phyloP scores from a whole-genome alignment of 208 protist species.

The Plasmodiophora brassicae region DNA sequence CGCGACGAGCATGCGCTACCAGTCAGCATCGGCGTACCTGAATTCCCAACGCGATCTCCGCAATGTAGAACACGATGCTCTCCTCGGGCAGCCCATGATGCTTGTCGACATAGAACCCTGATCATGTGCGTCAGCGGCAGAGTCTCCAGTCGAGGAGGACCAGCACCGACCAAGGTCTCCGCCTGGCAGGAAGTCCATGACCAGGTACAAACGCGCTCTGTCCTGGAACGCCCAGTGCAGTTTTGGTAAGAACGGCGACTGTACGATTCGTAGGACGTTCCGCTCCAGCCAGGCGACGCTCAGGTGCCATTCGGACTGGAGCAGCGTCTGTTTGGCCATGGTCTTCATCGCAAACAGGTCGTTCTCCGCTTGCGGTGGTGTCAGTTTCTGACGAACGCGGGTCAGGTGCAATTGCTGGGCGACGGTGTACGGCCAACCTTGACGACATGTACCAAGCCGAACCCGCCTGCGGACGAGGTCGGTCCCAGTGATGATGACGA shows the following conservation, averaged over 20 bases:
- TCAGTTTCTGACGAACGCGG: not conserved
- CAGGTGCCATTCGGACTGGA: not conserved
- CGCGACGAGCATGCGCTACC: no score
- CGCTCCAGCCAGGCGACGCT: not conserved
- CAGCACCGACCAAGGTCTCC: not conserved
- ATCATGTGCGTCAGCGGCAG: no score
- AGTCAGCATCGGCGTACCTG: no score
- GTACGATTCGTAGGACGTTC: not conserved
- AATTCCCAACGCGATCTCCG: not conserved
- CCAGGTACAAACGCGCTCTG: not conserved
- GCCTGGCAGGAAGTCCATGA: conserved; percentile 21
- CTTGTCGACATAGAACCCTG: no score
- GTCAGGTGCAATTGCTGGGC: not conserved
- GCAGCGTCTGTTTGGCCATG: not conserved
- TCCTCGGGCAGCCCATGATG: no score
- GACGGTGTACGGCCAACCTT: not conserved
- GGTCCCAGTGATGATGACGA: not conserved
- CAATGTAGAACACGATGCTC: no score
- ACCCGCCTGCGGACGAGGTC: not conserved
- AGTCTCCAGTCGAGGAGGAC: no score
- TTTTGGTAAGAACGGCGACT: not conserved
- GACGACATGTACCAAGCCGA: not conserved
- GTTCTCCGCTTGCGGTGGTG: not conserved
- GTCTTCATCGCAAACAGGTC: not conserved
- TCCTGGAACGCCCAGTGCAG: conserved; percentile 17